Base-by-base conservation (phyloP, 2,329 filamentous ascomycete genomes). In the Fusarium virguliforme region DNA sequence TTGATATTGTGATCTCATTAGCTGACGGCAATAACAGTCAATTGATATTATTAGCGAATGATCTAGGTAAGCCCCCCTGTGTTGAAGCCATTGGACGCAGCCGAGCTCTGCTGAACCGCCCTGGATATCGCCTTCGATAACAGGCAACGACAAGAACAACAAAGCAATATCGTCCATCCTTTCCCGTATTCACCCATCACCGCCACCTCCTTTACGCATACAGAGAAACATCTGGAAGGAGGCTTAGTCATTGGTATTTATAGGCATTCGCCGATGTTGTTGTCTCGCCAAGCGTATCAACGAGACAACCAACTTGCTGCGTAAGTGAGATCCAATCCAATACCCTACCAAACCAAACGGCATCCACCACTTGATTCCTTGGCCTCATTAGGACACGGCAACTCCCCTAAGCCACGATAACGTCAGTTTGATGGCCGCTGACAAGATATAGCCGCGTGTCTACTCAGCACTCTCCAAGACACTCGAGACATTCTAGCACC, bases 261-360 rank as follows among this genome's bases (percentile, higher is more conserved):
- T 60, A 50, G 54, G 15, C 54, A 64, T 22, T 8, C 24, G 10
- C n/a, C n/a, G n/a, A n/a, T 28, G 26, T 34, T 46, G 28, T 37
- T 61, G 40, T 38, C 61, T 60, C n/a, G 38, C 30, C 62, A 48
- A 55, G 61, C 61, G 41, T 35, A 26, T 46, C 46, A 41, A 58
- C 38, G 57, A 60, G 57, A 60, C 43, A 60, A 60, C 57, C 30
- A 60, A n/a, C n/a, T n/a, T n/a, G 34, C 26, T 32, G 46, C 26
- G 26, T 50, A 50, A 35, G 22, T 24, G 32, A 59, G 56, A 48
- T 56, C n/a, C n/a, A n/a, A n/a, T n/a, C n/a, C n/a, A n/a, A n/a
- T n/a, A n/a, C n/a, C n/a, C n/a, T n/a, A n/a, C n/a, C n/a, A n/a
- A 56, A 38, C 53, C 53, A 56, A 28, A 48, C 56, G 56, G 56